Evolutionary conservation across 371 early-diverging fungal species (phyloP).

Genomic region (Mucor plumbeus): DNA sequence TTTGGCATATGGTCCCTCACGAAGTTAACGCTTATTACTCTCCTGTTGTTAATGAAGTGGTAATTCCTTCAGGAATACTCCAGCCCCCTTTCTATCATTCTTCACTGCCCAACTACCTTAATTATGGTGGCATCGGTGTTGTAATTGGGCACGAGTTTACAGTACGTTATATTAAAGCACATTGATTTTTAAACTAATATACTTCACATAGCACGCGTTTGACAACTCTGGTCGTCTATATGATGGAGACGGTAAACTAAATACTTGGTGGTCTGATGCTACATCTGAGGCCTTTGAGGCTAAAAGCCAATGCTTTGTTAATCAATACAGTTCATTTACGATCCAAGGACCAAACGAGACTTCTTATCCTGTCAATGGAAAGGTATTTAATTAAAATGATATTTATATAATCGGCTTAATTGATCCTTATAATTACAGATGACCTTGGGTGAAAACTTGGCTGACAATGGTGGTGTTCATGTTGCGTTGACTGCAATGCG

Average conservation of each 20-base stretch:
- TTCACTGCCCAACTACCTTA: constrained; percentile 55
- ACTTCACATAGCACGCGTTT: constrained; percentile 44
- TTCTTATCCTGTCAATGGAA: constrained; percentile 52
- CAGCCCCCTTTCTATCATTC: constrained; percentile 52
- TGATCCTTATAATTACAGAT: constrained; percentile 17
- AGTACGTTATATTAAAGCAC: constrained; percentile 31
- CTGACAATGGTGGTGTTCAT: constrained; percentile 77
- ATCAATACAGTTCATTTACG: constrained; percentile 65
- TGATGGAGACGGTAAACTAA: constrained; percentile 47
- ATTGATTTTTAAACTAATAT: not conserved
- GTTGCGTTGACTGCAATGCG: constrained; percentile 36
- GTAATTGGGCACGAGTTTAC: constrained; percentile 70
- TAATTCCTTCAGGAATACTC: constrained; percentile 67
- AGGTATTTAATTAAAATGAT: constrained; percentile 21
- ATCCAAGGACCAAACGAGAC: constrained; percentile 33
- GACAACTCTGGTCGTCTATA: constrained; percentile 61
- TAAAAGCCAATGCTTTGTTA: constrained; percentile 62
- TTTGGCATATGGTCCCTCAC: constrained; percentile 64
- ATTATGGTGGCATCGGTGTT: constrained; percentile 65
- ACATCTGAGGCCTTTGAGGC: constrained; percentile 56
- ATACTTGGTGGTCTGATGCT: constrained; percentile 71
- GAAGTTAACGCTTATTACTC: constrained; percentile 70
- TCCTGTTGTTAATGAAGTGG: constrained; percentile 58
- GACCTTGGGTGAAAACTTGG: constrained; percentile 75
- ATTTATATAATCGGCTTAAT: too few species aligned